These are phyloP conservation scores for Amanita rubescens DNA, from an alignment of 768 basidiomycete species.

Conservation along the genomic window DNA sequence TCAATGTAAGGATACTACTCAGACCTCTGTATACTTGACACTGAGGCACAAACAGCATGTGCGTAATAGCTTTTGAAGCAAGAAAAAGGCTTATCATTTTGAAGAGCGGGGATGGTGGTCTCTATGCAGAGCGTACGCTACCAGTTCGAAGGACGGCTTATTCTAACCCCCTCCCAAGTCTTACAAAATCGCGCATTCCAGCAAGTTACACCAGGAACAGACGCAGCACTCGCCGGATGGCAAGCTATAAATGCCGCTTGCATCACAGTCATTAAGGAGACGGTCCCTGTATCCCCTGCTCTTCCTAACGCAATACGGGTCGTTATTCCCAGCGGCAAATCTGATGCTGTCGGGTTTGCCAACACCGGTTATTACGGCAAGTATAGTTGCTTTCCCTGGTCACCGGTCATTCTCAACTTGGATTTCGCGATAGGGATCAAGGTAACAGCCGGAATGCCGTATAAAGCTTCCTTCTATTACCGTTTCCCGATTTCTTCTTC, in stretches of 20 bases:
- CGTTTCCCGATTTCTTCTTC: slow-evolving; percentile 39
- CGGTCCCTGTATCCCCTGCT: slow-evolving; percentile 44
- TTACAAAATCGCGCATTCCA: slow-evolving; percentile 68
- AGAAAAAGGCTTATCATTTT: not conserved
- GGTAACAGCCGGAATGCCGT: slow-evolving; percentile 41
- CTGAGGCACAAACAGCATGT: not conserved
- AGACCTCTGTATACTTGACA: too few species aligned
- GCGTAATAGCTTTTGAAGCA: not conserved
- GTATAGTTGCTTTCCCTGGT: not conserved
- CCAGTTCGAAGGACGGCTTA: slow-evolving; percentile 14
- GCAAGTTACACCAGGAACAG: slow-evolving; percentile 49
- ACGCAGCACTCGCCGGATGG: slow-evolving; percentile 47
- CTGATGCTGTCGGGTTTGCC: not conserved
- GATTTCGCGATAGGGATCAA: slow-evolving; percentile 50
- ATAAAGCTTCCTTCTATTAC: slow-evolving; percentile 55
- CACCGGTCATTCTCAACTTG: too few species aligned
- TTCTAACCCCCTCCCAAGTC: slow-evolving; percentile 27
- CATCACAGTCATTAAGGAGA: slow-evolving; percentile 44
- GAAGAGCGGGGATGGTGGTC: slow-evolving; percentile 12
- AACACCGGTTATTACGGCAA: too few species aligned
- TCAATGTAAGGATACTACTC: too few species aligned
- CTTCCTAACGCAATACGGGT: slow-evolving; percentile 58
- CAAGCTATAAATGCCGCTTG: slow-evolving; percentile 35
- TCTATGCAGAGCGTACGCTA: slow-evolving; percentile 13
- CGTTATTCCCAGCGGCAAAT: slow-evolving; percentile 29